Conservation (phyloP, 2,329 filamentous ascomycete species). For the Polytolypa hystricis region DNA sequence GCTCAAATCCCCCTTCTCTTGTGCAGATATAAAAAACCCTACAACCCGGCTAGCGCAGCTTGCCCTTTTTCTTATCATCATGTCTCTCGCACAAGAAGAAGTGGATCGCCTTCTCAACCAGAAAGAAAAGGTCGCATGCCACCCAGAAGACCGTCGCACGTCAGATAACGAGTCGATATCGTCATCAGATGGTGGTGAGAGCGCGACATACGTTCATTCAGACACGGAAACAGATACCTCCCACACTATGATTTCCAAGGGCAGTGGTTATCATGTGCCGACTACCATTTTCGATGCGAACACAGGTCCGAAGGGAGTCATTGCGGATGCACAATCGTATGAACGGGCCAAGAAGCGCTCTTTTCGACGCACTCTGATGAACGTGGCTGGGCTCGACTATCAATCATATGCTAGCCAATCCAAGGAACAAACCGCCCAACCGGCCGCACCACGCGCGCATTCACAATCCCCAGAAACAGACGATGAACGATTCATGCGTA, state of each 20-base stretch:
- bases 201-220: constrained; percentile 11
- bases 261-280: constrained; percentile 32
- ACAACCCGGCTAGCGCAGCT: not conserved
- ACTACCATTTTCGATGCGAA: constrained; percentile 38
- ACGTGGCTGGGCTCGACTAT: constrained; percentile 24
- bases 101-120: constrained; percentile 33
- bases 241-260: constrained; percentile 28
- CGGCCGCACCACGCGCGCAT: constrained; percentile 6
- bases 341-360: constrained; percentile 38
- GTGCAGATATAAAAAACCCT: no score
- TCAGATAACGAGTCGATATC: constrained; percentile 11
- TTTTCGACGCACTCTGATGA: constrained; percentile 34
- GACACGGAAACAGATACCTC: constrained; percentile 8
- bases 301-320: constrained; percentile 42
- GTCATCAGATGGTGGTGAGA: constrained; percentile 23
- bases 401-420: constrained; percentile 12
- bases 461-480: constrained; percentile 33
- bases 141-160: constrained; percentile 33
- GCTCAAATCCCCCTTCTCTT: not conserved
- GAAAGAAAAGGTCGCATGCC: constrained; percentile 24
- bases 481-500: constrained; percentile 69
- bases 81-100: constrained; percentile 33
- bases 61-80: constrained; percentile 5
- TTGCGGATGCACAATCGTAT: constrained; percentile 40
- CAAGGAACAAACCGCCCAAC: not conserved